Base-by-base conservation (phyloP, 2,329 filamentous ascomycete species). In the Westerdykella sp. region DNA sequence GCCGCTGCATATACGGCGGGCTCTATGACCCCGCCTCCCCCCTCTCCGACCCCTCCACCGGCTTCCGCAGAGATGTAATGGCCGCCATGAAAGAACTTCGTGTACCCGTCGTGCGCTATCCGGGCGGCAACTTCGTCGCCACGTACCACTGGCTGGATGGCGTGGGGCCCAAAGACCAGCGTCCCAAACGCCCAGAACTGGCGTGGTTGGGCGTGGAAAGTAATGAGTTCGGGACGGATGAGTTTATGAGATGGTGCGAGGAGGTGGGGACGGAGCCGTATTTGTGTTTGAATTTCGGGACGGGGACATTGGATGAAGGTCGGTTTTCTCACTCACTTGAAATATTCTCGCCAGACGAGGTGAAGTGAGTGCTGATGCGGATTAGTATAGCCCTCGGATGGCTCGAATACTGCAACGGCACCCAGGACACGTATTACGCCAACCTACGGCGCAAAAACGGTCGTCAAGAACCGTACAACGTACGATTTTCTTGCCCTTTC, bases 71-170 rank as follows among this genome's bases (percentile, higher is more conserved):
- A 52, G 87, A 93, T 67, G 87, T 93, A 34, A 77, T 93, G 18
- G 75, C 79, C 34, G 82, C 84, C 5, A 73, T 93, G 49, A 78
- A 80, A 59, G 84, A 89, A 53, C 75, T 93, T 42, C 77, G 85
- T 41, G 77, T 86, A 31, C 87, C 87, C 12, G 85, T 90, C 31
- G 79, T 90, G 16, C 76, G 86, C 38, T 93, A 91, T 58, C 87
- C 87, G 1, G 87, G 87, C 12, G 87, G 87, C 38, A 94, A 93
- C 67, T 93, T 91, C 63, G 78, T 82, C 36, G 87, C 87, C 4
- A 91, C 86, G 1, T 93, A 91, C 65, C 85, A 90, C 71, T 93
- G 87, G 86, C 73, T 82, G 39, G 87, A 93, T 65, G 87, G 86
- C 9, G 74, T 94, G 50, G 87, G 87, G 1, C 86, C 86, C 0